Conservation (phyloP, 768 basidiomycete genomes). For the Trametes cingulata region DNA sequence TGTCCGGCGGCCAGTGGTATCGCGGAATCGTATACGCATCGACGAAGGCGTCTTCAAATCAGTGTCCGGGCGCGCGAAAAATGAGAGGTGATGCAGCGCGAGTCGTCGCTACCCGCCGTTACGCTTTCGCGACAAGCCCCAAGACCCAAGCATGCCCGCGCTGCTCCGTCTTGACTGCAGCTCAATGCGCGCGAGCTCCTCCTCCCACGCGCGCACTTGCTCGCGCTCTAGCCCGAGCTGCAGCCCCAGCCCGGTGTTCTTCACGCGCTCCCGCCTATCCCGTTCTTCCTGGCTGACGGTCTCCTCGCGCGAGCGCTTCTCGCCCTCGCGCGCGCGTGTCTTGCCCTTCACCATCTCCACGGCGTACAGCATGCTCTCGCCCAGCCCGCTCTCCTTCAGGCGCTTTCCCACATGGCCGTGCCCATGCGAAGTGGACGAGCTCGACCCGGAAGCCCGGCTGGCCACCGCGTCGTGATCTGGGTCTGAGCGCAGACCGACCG, state of each 20-base stretch:
- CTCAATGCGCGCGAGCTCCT: constrained; percentile 73
- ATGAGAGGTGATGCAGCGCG: not conserved
- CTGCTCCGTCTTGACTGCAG: constrained; percentile 49
- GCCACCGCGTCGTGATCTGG: constrained; percentile 19
- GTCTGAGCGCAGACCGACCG: constrained; percentile 14
- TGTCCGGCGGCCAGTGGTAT: not conserved
- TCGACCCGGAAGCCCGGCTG: constrained; percentile 13
- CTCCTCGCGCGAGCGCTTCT: constrained; percentile 16
- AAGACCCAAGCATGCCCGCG: constrained; percentile 36
- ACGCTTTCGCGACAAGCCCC: constrained; percentile 18
- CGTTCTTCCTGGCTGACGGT: constrained; percentile 33
- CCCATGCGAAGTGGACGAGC: constrained; percentile 17
- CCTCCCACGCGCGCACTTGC: constrained; percentile 65
- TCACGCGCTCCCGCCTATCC: constrained; percentile 31
- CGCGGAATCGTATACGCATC: not conserved
- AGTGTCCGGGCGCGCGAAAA: not conserved
- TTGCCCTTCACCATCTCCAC: constrained; percentile 20
- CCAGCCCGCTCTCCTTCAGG: constrained; percentile 12
- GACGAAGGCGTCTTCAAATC: not conserved
- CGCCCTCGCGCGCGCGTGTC: constrained; percentile 16
- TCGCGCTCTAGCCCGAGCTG: constrained; percentile 18
- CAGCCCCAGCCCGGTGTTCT: constrained; percentile 22
- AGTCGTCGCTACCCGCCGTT: constrained; percentile 11
- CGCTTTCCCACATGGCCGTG: constrained; percentile 8
- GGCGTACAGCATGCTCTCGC: constrained; percentile 19